Evolutionary conservation across 305 asterid species (phyloP).

Genomic region (Solanum hybrid): DNA sequence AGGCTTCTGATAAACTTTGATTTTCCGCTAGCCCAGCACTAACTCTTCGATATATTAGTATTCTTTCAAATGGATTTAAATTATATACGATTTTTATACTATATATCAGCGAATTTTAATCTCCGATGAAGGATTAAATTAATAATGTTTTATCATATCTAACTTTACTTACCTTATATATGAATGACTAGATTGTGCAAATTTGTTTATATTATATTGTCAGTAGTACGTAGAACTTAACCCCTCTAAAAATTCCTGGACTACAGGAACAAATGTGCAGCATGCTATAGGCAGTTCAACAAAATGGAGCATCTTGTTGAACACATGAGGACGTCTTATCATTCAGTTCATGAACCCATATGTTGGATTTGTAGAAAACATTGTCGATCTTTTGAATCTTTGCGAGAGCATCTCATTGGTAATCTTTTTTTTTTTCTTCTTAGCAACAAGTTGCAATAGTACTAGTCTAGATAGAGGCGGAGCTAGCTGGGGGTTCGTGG

Average conservation of each 20-base stretch:
- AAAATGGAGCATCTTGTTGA: constrained; percentile 86
- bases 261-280: constrained; percentile 84
- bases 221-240: background rate
- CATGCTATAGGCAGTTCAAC: constrained; percentile 85
- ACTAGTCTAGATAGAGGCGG: background rate
- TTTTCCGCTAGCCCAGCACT: too few species aligned
- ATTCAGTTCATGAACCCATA: constrained; percentile 75
- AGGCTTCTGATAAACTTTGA: too few species aligned
- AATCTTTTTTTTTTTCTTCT: background rate
- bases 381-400: constrained; percentile 80
- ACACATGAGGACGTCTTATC: constrained; percentile 78
- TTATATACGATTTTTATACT: background rate
- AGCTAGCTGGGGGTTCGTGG: background rate
- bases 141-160: background rate
- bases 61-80: background rate
- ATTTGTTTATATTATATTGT: background rate
- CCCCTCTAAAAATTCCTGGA: background rate
- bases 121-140: background rate
- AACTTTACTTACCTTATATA: background rate
- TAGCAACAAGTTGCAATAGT: too few species aligned
- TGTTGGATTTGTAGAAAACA: constrained; percentile 74
- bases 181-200: background rate
- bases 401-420: constrained; percentile 93
- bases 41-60: too few species aligned
- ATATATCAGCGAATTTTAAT: background rate